phyloP scores from a whole-genome alignment of 208 protist genomes.

The Crithidia thermophila region DNA sequence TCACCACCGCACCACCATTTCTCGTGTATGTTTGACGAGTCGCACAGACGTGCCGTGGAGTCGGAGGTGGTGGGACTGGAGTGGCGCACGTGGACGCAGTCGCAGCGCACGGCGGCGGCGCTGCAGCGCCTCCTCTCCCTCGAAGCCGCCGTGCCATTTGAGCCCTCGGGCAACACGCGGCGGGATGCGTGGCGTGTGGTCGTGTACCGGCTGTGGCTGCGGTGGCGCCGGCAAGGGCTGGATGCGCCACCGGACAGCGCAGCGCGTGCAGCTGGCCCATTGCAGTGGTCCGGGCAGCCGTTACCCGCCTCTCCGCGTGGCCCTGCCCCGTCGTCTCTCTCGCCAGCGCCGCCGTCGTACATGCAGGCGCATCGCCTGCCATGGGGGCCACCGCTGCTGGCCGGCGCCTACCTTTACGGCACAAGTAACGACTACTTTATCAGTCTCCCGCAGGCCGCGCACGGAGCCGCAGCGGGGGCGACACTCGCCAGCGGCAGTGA shows the following conservation, averaged over 20 bases:
- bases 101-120: conserved; percentile 63
- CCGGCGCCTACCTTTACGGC: conserved; percentile 60
- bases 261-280: too few species aligned
- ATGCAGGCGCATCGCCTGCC: conserved; percentile 24
- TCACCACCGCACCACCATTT: neutral
- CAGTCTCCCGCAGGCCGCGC: conserved; percentile 25
- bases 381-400: conserved; percentile 70
- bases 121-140: conserved; percentile 74
- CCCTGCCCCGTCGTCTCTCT: neutral
- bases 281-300: too few species aligned
- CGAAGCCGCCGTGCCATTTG: conserved; percentile 72
- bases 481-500: neutral
- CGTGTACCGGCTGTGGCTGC: conserved; percentile 48
- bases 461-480: neutral
- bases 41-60: conserved; percentile 42
- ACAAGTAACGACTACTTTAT: conserved; percentile 81
- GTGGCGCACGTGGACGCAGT: conserved; percentile 71
- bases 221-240: conserved; percentile 28
- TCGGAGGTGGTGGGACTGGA: conserved; percentile 63
- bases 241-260: too few species aligned
- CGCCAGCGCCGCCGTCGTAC: neutral
- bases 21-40: neutral
- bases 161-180: conserved; percentile 13
- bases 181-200: conserved; percentile 29
- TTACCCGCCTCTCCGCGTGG: too few species aligned